Base-by-base conservation (phyloP, 75 land plant species). In the Adiantum capillusveneris region DNA sequence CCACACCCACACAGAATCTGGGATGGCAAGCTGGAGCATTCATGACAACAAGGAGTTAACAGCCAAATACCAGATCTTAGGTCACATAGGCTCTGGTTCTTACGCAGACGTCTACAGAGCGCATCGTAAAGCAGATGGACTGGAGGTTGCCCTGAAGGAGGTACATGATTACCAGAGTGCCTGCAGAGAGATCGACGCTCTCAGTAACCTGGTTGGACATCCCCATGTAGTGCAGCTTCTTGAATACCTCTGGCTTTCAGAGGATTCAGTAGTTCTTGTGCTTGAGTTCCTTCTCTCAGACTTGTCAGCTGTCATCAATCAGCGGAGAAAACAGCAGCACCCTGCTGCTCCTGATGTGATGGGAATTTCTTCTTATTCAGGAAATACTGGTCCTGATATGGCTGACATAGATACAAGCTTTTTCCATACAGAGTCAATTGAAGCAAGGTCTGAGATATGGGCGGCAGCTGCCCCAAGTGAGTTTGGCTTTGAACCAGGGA, bases 91-190 rank as follows among this genome's bases (percentile, higher is more conserved):
- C 37, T 65, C 81, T 45, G 97, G 97, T 60, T 71, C 97, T 3
- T 88, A 79, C 71, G 69, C 95, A 64, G 97, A 92, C 68, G 95
- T 92, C 25, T 88, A 75, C 76, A 36, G 65, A 17, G 97, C 64
- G 46, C 62, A 64, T 28, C 76, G 95, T 6, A 70, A 58, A 46
- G 66, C 76, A 66, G 95, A 92, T 64, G 75, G 70, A 53, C 72
- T 71, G 29, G 30, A 39, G 42, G 93, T 91, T 41, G 94, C 97
- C 30, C 76, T 91, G 48, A 91, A 91, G 75, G 97, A 91, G 71
- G 63, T 82, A 31, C 97, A 89, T 74, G 93, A 91, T 63, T 62
- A 78, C 65, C 77, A 78, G 74, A 82, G 89, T 42, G 70, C 89
- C 37, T 65, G 45, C 59, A 74, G 89, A 17, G 95, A 92, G 65